phyloP scores from a whole-genome alignment of 495 filamentous ascomycete genomes.

The Immersiella caudata region DNA sequence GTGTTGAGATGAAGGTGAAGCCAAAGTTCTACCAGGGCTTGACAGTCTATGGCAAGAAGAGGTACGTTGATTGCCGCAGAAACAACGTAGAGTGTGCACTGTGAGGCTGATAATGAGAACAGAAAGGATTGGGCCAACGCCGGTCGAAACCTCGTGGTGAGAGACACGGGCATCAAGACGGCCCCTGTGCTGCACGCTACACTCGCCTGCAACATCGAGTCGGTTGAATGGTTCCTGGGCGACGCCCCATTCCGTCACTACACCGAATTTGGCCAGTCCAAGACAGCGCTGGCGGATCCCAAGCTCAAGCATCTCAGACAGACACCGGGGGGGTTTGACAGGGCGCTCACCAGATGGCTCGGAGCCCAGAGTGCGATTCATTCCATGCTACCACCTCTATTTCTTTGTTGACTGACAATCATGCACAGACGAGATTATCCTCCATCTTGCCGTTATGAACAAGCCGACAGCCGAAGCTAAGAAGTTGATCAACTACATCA shows the following conservation, averaged over 20 bases:
- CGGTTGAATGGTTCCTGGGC: conserved; percentile 70
- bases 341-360: conserved; percentile 63
- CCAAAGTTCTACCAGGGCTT: conserved; percentile 71
- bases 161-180: conserved; percentile 28
- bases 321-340: conserved; percentile 59
- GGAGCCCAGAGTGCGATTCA: conserved; percentile 50
- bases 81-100: neutral
- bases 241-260: conserved; percentile 65
- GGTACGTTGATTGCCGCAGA: conserved; percentile 26
- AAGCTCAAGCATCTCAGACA: conserved; percentile 58
- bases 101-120: neutral
- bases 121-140: conserved; percentile 58
- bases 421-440: conserved; percentile 57
- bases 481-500: conserved; percentile 61
- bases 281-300: conserved; percentile 55
- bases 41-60: conserved; percentile 72
- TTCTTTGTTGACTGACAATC: conserved; percentile 32
- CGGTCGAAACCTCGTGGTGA: conserved; percentile 45
- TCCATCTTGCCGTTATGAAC: conserved; percentile 66
- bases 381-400: neutral
- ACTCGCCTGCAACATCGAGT: conserved; percentile 56
- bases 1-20: conserved; percentile 60
- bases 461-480: conserved; percentile 40
- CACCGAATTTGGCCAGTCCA: conserved; percentile 61
- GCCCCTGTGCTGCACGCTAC: conserved; percentile 66